Evolutionary conservation across 2,329 filamentous ascomycete species (phyloP).

Genomic region (Trichothecium sympodiale): DNA sequence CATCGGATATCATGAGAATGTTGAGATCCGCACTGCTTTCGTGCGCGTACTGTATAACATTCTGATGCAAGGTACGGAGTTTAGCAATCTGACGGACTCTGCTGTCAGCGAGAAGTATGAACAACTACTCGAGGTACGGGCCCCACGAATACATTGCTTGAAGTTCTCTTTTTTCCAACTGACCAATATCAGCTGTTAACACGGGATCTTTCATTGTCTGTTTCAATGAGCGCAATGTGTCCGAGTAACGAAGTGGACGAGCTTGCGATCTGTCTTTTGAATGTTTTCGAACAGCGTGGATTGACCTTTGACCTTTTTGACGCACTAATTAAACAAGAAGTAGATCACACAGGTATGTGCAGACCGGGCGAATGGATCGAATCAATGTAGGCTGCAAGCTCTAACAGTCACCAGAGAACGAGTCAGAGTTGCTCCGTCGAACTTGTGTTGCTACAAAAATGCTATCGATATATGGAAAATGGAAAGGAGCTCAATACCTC

Average conservation of each 20-base stretch:
- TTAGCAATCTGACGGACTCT: conserved; percentile 56
- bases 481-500: conserved; percentile 56
- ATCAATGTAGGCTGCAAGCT: background rate
- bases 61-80: conserved; percentile 59
- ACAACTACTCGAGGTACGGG: conserved; percentile 47
- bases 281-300: conserved; percentile 58
- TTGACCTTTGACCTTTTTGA: conserved; percentile 53
- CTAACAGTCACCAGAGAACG: conserved; percentile 39
- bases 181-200: conserved; percentile 53
- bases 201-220: conserved; percentile 49
- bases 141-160: no score
- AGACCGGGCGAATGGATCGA: background rate
- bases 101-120: conserved; percentile 60
- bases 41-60: conserved; percentile 62
- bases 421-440: conserved; percentile 54
- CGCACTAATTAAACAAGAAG: conserved; percentile 56
- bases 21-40: conserved; percentile 59
- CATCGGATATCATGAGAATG: conserved; percentile 60
- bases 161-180: no score
- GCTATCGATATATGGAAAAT: conserved; percentile 60
- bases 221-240: conserved; percentile 54
- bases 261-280: conserved; percentile 54
- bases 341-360: conserved; percentile 48
- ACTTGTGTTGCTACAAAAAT: conserved; percentile 65
- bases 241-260: conserved; percentile 60